These are phyloP conservation scores for Phytopythium litorale DNA, from an alignment of 352 stramenopile species.

Conservation along the genomic window DNA sequence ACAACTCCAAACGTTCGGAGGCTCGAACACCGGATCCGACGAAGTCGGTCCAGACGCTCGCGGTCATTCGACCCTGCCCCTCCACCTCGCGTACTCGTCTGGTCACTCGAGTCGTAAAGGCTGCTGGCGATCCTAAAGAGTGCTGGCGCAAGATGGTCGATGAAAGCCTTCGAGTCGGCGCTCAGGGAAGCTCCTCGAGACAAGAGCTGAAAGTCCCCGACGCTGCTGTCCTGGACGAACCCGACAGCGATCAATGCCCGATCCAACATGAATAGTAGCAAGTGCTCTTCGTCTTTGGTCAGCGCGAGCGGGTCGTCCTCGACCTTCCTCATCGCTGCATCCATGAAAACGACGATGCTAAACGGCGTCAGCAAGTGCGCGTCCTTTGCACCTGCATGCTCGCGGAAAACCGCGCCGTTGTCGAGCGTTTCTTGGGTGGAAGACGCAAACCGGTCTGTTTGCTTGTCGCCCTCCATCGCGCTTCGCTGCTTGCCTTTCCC, in stretches of 20 bases:
- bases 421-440: neutral
- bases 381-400: slow-evolving; percentile 15
- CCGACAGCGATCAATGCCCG: slow-evolving; percentile 9
- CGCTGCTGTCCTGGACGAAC: slow-evolving; percentile 11
- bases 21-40: slow-evolving; percentile 13
- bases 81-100: neutral
- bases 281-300: slow-evolving; percentile 16
- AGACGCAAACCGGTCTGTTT: neutral
- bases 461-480: neutral
- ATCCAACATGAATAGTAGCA: slow-evolving; percentile 17
- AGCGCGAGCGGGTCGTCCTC: neutral
- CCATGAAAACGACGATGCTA: slow-evolving; percentile 13
- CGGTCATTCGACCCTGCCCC: slow-evolving; percentile 4
- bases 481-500: slow-evolving; percentile 10
- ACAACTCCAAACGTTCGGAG: slow-evolving; percentile 13
- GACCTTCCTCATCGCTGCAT: slow-evolving; percentile 11
- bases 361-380: slow-evolving; percentile 13
- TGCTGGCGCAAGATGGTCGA: slow-evolving; percentile 17
- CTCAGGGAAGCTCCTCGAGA: slow-evolving; percentile 12
- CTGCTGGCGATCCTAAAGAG: slow-evolving; percentile 14
- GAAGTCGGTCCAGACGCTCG: neutral
- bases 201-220: slow-evolving; percentile 9
- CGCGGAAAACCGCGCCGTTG: slow-evolving; percentile 12
- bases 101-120: neutral
- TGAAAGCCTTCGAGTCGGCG: slow-evolving; percentile 11